These are phyloP conservation scores for Rhynchosporium graminicola DNA, from an alignment of 2,329 filamentous ascomycete species.

Conservation along the genomic window DNA sequence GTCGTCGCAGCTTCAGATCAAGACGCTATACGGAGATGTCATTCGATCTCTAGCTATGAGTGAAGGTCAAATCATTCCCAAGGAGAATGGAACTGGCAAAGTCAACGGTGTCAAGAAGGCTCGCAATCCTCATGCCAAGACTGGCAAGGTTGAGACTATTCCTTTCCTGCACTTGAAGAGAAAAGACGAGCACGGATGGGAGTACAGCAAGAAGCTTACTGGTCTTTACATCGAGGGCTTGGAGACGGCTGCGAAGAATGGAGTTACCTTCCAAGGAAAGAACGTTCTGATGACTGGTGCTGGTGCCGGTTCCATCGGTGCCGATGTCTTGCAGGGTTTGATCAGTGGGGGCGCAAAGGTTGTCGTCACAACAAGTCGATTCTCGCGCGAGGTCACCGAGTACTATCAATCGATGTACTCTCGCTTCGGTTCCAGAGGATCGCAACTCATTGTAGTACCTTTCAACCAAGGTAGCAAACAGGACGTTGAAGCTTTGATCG, in stretches of 20 bases:
- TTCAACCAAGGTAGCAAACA: constrained; percentile 99
- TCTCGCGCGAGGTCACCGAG: constrained; percentile 95
- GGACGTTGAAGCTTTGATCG: constrained; percentile 88
- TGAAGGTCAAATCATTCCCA: constrained; percentile 92
- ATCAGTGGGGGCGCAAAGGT: constrained; percentile 97
- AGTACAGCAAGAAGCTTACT: constrained; percentile 99
- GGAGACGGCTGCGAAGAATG: constrained; percentile 82
- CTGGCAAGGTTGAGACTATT: constrained; percentile 92
- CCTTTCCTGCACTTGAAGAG: constrained; percentile 97
- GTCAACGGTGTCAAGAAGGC: constrained; percentile 58
- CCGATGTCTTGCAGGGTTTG: constrained; percentile 91
- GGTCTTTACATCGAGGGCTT: constrained; percentile 89
- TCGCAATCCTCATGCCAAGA: constrained; percentile 60
- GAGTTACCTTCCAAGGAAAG: constrained; percentile 92
- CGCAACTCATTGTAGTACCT: constrained; percentile 94
- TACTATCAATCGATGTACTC: constrained; percentile 99
- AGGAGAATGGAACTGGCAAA: constrained; percentile 67
- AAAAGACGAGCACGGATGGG: constrained; percentile 92
- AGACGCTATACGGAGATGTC: constrained; percentile 90
- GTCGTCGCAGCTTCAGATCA: constrained; percentile 94
- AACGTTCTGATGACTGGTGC: constrained; percentile 98
- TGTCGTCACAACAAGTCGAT: constrained; percentile 92
- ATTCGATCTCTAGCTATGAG: constrained; percentile 96
- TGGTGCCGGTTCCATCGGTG: constrained; percentile 95
- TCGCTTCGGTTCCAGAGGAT: constrained; percentile 88